These are phyloP conservation scores for Sodiomyces alkalinus DNA, from an alignment of 2,329 filamentous ascomycete species.

Conservation along the genomic window DNA sequence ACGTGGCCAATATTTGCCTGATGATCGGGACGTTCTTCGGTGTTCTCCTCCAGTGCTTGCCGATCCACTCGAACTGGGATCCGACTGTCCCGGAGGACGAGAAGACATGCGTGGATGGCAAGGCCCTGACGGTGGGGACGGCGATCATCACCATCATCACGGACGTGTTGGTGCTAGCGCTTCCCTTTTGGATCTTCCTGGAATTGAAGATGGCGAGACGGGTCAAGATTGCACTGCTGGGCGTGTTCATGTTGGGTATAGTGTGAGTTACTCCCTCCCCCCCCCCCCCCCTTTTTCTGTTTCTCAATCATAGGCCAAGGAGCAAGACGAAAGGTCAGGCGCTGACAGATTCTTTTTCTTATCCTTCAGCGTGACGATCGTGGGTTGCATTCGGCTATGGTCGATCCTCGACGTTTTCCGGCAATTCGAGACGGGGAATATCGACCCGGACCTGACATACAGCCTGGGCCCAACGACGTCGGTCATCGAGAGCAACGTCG, in stretches of 20 bases:
- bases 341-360: no score
- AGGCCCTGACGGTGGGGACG: slow-evolving; percentile 14
- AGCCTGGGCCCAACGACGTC: slow-evolving; percentile 15
- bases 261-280: slow-evolving; percentile 14
- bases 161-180: slow-evolving; percentile 17
- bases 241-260: slow-evolving; percentile 22
- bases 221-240: slow-evolving; percentile 22
- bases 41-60: slow-evolving; percentile 19
- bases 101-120: slow-evolving; percentile 3
- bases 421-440: slow-evolving; percentile 7
- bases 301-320: no score
- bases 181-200: slow-evolving; percentile 25
- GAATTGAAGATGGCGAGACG: slow-evolving; percentile 21
- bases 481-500: slow-evolving; percentile 20
- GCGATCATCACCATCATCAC: slow-evolving; percentile 9
- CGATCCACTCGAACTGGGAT: slow-evolving; percentile 14
- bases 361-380: slow-evolving; percentile 13
- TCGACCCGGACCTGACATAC: slow-evolving; percentile 12
- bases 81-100: slow-evolving; percentile 4
- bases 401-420: slow-evolving; percentile 11
- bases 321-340: background rate
- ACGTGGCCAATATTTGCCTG: slow-evolving; percentile 15
- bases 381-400: slow-evolving; percentile 14
- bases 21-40: slow-evolving; percentile 17
- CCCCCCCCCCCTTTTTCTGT: background rate